Base-by-base conservation (phyloP, 768 basidiomycete species). In the Neoboletus brunneissimus region DNA sequence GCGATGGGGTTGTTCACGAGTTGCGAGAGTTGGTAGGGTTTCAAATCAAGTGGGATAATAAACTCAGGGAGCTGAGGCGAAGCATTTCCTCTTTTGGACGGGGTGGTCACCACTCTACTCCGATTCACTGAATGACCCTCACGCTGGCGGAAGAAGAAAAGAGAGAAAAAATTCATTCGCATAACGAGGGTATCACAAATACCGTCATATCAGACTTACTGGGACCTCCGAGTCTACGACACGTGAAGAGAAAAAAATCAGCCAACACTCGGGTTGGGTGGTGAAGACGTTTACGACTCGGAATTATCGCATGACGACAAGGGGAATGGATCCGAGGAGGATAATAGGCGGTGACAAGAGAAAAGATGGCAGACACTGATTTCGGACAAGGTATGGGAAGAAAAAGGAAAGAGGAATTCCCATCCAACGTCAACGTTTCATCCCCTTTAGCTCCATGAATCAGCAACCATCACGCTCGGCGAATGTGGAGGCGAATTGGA, bases 401-500 rank as follows among this genome's bases (percentile, higher is more conserved):
- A 8, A 32, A 35, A 18, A 27, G 20, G 20, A 47, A 34, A 32
- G 2, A 16, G 3, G 18, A 25, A 12, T 27, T 25, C 22, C 4
- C 7, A 38, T 34, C 29, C n/a, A 25, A 25, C 25, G 18, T 29
- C 34, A 25, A 37, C 20, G 20, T 52, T 22, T 29, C 23, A 18
- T 38, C 16, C 38, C 13, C 31, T 32, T 60, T 42, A 68, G 27
- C 60, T 67, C 67, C 67, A 68, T 25, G 67, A 54, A 35, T 57
- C 69, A 10, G 58, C 38, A 22, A 40, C 65, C 13, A 73, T 64
- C 55, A 77, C 67, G 53, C 73, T 76, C 7, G 84, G 85, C 1
- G 85, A 85, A 55, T 78, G 77, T 20, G 82, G 83, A 3, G 84
- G 83, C 5, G 81, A 82, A 50, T 70, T 75, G 2, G 82, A 71